Base-by-base conservation (phyloP, 2,329 filamentous ascomycete species). In the Fusarium succisae region DNA sequence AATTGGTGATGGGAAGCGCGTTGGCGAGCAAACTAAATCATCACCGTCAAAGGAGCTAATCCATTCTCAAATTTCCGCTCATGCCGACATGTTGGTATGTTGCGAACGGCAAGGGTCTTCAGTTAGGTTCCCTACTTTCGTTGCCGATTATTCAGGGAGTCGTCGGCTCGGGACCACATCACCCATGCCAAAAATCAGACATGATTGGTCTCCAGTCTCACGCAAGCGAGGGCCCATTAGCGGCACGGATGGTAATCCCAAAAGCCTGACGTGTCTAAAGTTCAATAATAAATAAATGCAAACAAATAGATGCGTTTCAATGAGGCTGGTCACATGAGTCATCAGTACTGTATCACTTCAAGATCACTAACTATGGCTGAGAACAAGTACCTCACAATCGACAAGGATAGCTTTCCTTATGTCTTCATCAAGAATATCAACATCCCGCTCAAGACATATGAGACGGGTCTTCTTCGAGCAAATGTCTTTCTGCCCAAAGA, bases 401-500 rank as follows among this genome's bases (percentile, higher is more conserved):
- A 67, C 26, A 65, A 24, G 14, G 51, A 65, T 22, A 62, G 12
- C 38, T 67, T 65, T 37, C 45, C 53, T 11, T 68, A 68, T n/a
- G 32, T 54, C 9, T 48, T 65, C 20, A 35, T 58, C 12, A 63
- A 66, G 24, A 68, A 68, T 26, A 17, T 68, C 0, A 38, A 51
- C 9, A 59, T 68, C 22, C 39, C 41, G 8, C 53, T 66, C 14
- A 68, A 66, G 45, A 68, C 43, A 9, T 48, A 59, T 18, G 57
- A 67, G 20, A 56, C n/a, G n/a, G 61, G 48, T 0, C 15, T 35
- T 11, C 39, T 68, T 17, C 28, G 61, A n/a, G 51, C 51, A 6
- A 68, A 68, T 28, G 45, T 66, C 5, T 68, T 58, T 39, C 9
- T 56, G 3, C 65, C 65, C 12, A 68, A 68, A 6, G 53, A 65